Evolutionary conservation across 805 yeast species (phyloP), one percentile per base, ranked within the genome.

Genomic region (Candida sithepensis): DNA sequence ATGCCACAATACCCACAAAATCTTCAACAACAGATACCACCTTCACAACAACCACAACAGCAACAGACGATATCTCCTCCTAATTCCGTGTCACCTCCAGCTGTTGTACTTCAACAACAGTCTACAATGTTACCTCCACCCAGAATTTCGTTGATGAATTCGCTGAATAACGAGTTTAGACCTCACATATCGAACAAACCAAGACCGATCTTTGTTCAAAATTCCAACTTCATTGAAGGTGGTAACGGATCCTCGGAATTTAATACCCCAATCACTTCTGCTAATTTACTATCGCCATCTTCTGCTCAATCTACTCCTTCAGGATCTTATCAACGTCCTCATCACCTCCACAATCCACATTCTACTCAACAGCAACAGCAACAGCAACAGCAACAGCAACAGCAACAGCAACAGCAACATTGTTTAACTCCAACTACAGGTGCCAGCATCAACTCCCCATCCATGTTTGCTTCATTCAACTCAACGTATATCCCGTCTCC

Each of bases 61-160:
- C 49, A 42, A 24, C 43, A 40, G 40, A 22, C 50, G 12, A 47
- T 45, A 18, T 45, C 56, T 2, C 56, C 53, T 18, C 56, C 55
- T 13, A 42, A 47, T 32, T 53, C 56, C 1, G 45, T 43, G 19
- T 42, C 51, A 3, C 44, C 54, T 16, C 42, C 49, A 12, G 30
- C 54, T 3, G 42, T 52, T 6, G 51, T 58, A 30, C 44, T 53
- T 32, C 61, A 57, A 33, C 59, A 55, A 34, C 49, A 50, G 14
- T 56, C 60, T 10, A 48, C 61, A 18, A 48, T 55, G 57, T 47
- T 62, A 16, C 69, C 69, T 18, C 68, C 68, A 7, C 69, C 68
- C 37, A 51, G 67, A 46, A 49, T 55, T 18, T 46, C 50, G 37
- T 41, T 49, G 13, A 44, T 61, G 28, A 46, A 40, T 40, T 21